A percentile compares a stretch with the other conserved stretches of the same genome.
Conservation (phyloP, 106 monocot genomes). For the Dendrobium catenatum region DNA sequence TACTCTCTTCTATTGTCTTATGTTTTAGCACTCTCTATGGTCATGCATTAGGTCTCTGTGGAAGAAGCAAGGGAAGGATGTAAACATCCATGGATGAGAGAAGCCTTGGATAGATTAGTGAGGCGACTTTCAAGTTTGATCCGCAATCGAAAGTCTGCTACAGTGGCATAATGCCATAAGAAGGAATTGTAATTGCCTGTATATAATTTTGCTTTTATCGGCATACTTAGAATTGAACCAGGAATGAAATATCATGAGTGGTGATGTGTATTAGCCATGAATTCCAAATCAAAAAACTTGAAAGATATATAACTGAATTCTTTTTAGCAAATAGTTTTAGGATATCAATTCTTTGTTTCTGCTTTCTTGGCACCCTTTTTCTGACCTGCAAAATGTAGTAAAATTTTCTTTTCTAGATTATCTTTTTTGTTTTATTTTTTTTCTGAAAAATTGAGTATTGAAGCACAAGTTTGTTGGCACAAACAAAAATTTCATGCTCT, state of each 20-base stretch:
- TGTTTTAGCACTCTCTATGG: neutral
- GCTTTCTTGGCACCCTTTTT: neutral
- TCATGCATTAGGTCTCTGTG: neutral
- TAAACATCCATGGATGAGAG: conserved; percentile 7
- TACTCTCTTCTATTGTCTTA: neutral
- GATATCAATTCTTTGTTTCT: conserved; percentile 6
- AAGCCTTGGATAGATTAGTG: conserved; percentile 6
- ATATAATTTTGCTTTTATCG: neutral
- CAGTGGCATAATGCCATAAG: neutral
- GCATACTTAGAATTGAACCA: neutral
- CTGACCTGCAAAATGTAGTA: neutral
- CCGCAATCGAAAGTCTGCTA: neutral
- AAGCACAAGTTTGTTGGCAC: no score
- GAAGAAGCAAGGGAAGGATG: conserved; percentile 12
- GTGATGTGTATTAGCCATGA: neutral
- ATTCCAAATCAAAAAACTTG: neutral
- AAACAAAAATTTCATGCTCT: no score
- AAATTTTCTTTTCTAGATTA: neutral
- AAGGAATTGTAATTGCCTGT: neutral
- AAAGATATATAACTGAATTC: neutral
- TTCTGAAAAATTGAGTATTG: neutral
- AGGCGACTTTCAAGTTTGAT: conserved; percentile 5
- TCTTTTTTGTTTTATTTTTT: neutral
- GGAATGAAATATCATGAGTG: neutral
- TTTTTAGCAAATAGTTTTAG: conserved; percentile 1